Evolutionary conservation across 305 asterid genomes (phyloP), one percentile per base, ranked within the genome.

Genomic region (Andrographis paniculata): DNA sequence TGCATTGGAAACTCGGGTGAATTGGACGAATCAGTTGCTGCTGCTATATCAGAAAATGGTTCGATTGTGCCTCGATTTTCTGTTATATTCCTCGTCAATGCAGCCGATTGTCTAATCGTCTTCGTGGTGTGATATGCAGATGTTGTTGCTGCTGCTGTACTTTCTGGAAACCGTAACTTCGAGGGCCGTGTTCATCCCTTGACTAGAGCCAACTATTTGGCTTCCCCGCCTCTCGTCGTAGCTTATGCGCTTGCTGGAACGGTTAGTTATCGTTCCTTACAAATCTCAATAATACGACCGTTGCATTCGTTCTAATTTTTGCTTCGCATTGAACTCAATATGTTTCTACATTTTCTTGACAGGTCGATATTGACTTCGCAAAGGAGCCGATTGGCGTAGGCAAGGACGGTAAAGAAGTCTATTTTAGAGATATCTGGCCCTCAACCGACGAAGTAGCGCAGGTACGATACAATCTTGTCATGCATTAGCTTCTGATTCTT

Each of bases 191-290:
- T 86, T 58, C 98, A 86, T 62, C 66, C 98, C 48, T 67, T 86
- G 69, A 89, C 98, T 48, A 83, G 98, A 61, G 94, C 95, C 35
- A 89, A 89, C 69, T 89, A 89, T 66, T 92, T 89, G 60, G 98
- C 98, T 56, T 86, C 96, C 48, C 98, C 98, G 54, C 98, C 98
- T 51, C 67, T 89, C 13, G 98, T 89, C 54, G 96, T 89, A 38
- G 98, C 96, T 11, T 89, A 89, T 71, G 98, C 98, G 43, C 95
- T 89, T 71, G 92, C 96, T 69, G 98, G 98, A 68, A 85, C 98
- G 58, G 98, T 89, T 60, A 51, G 93, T 71, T 38, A 51, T 53
- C 63, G 15, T 21, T 20, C n/a, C n/a, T n/a, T n/a, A n/a, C n/a
- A n/a, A n/a, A n/a, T n/a, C n/a, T n/a, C n/a, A n/a, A n/a, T n/a